Percentiles rank a stretch among this genome's conserved stretches.
Evolutionary conservation across 2,329 filamentous ascomycete species (phyloP).

Genomic region (Fusarium abutilonis): DNA sequence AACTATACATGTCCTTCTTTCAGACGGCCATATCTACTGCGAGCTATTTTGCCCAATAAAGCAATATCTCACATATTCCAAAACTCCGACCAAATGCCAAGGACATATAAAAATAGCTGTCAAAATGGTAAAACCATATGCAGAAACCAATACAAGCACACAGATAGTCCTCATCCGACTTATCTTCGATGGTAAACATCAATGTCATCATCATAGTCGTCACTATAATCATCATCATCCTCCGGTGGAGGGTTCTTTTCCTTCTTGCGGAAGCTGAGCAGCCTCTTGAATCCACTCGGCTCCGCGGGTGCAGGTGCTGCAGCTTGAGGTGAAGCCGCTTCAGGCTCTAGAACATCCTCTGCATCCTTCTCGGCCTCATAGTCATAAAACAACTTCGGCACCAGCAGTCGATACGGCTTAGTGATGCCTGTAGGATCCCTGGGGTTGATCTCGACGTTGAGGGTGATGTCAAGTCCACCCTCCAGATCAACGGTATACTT

Average conservation of each 20-base stretch:
- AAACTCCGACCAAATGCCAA: slow-evolving; percentile 27
- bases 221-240: slow-evolving; percentile 44
- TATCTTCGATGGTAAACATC: slow-evolving; percentile 37
- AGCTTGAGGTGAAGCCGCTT: slow-evolving; percentile 22
- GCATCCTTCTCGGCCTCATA: slow-evolving; percentile 57
- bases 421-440: slow-evolving; percentile 90
- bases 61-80: not conserved
- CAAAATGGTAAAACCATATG: slow-evolving; percentile 14
- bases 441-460: slow-evolving; percentile 90
- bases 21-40: slow-evolving; percentile 15
- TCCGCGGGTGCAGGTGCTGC: slow-evolving; percentile 36
- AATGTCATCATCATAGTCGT: slow-evolving; percentile 42
- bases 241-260: slow-evolving; percentile 33
- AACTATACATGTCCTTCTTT: slow-evolving; percentile 23
- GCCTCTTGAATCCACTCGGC: slow-evolving; percentile 55
- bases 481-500: slow-evolving; percentile 76
- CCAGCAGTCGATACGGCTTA: slow-evolving; percentile 83
- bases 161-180: slow-evolving; percentile 14
- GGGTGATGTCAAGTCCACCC: slow-evolving; percentile 82
- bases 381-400: slow-evolving; percentile 78
- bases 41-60: slow-evolving; percentile 20
- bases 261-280: slow-evolving; percentile 58
- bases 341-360: slow-evolving; percentile 49
- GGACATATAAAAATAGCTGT: slow-evolving; percentile 15
- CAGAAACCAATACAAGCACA: slow-evolving; percentile 12